Evolutionary conservation across 1,284 basidiomycete genomes (phyloP).

Genomic region (Tremellales sp.): DNA sequence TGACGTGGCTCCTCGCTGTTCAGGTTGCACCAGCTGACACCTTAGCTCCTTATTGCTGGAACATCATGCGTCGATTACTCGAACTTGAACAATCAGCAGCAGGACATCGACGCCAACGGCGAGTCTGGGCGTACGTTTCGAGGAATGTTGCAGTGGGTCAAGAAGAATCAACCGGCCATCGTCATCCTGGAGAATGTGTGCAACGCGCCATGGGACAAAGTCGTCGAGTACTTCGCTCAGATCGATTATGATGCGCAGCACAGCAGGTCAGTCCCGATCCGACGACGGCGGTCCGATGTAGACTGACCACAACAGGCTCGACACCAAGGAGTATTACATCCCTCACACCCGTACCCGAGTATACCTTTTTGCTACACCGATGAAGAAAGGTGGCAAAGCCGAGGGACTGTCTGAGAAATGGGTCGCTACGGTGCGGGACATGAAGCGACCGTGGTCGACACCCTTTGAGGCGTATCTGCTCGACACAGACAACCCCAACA

Average conservation of each 20-base stretch:
- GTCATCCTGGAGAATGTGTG: slow-evolving; percentile 95
- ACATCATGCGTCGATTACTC: slow-evolving; percentile 97
- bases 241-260: slow-evolving; percentile 72
- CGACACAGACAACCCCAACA: slow-evolving; percentile 81
- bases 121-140: slow-evolving; percentile 86
- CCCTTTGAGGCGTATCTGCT: slow-evolving; percentile 89
- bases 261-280: slow-evolving; percentile 48
- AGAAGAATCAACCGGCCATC: slow-evolving; percentile 76
- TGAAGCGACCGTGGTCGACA: slow-evolving; percentile 80
- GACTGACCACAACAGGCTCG: slow-evolving; percentile 58
- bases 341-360: slow-evolving; percentile 89
- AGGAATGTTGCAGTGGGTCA: slow-evolving; percentile 91
- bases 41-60: slow-evolving; percentile 69
- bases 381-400: slow-evolving; percentile 51
- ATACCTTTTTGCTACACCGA: slow-evolving; percentile 65
- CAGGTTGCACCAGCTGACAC: slow-evolving; percentile 19
- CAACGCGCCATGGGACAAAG: slow-evolving; percentile 78
- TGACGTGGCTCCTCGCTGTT: background rate
- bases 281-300: background rate
- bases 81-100: slow-evolving; percentile 87
- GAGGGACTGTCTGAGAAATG: slow-evolving; percentile 62
- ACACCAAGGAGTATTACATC: slow-evolving; percentile 91
- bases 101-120: slow-evolving; percentile 78
- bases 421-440: slow-evolving; percentile 62
- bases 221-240: slow-evolving; percentile 69